phyloP scores from a whole-genome alignment of 2,329 filamentous ascomycete species.

The Aspergillus glaucus region DNA sequence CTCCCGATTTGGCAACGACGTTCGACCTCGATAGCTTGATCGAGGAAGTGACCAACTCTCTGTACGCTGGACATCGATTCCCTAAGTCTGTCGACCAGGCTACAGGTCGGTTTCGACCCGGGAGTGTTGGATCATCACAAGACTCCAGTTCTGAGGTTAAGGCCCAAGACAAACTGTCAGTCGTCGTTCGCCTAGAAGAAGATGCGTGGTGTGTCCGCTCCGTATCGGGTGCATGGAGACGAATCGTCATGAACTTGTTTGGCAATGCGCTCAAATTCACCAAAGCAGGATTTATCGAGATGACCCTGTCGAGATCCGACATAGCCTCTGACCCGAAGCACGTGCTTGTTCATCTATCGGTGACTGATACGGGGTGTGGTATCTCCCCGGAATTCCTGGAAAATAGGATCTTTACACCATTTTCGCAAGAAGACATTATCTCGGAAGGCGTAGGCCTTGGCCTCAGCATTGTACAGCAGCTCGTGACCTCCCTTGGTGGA shows the following conservation, averaged over 20 bases:
- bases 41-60: slow-evolving; percentile 23
- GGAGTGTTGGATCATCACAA: slow-evolving; percentile 7
- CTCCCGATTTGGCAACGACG: slow-evolving; percentile 19
- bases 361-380: slow-evolving; percentile 58
- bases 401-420: slow-evolving; percentile 54
- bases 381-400: slow-evolving; percentile 56
- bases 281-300: slow-evolving; percentile 24
- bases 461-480: slow-evolving; percentile 53
- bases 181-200: slow-evolving; percentile 25
- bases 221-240: slow-evolving; percentile 23
- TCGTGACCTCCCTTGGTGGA: slow-evolving; percentile 53
- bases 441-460: slow-evolving; percentile 58
- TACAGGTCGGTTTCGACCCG: slow-evolving; percentile 7
- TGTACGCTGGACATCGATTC: slow-evolving; percentile 22
- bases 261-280: slow-evolving; percentile 36
- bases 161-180: slow-evolving; percentile 10
- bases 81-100: slow-evolving; percentile 7
- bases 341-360: slow-evolving; percentile 30
- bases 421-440: slow-evolving; percentile 56
- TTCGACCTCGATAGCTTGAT: slow-evolving; percentile 28
- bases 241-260: slow-evolving; percentile 33
- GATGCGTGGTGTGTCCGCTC: slow-evolving; percentile 25
- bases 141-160: not conserved
- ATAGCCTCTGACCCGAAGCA: slow-evolving; percentile 7
- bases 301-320: slow-evolving; percentile 17